These are phyloP conservation scores for Naganishia onofrii DNA, from an alignment of 768 basidiomycete genomes.

Conservation along the genomic window DNA sequence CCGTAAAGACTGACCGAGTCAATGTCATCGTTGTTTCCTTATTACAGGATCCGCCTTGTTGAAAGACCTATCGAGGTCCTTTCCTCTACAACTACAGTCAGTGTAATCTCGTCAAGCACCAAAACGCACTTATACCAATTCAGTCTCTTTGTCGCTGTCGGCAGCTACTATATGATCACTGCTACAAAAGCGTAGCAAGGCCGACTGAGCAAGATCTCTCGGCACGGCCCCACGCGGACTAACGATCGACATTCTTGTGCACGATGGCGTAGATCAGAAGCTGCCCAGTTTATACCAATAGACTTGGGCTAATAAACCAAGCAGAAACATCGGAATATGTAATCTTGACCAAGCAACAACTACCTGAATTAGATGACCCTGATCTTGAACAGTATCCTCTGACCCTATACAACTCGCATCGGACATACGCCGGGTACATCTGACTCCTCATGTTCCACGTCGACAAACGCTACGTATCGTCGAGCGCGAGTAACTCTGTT, in stretches of 20 bases:
- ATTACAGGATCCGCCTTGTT: constrained; percentile 5
- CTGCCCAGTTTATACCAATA: neutral
- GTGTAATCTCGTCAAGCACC: neutral
- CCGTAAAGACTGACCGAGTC: neutral
- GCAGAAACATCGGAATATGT: neutral
- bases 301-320: neutral
- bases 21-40: neutral
- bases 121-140: neutral
- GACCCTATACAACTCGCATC: neutral
- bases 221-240: neutral
- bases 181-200: neutral
- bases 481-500: constrained; percentile 15
- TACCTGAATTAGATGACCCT: neutral
- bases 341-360: neutral
- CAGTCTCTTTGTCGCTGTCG: neutral
- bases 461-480: constrained; percentile 15
- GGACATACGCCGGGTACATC: neutral
- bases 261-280: neutral
- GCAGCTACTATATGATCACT: constrained; percentile 18
- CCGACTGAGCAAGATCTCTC: neutral
- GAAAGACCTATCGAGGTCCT: constrained; percentile 3
- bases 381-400: neutral
- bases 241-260: neutral
- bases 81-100: constrained; percentile 1
- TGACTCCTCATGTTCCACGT: too few relatives aligned